These are phyloP conservation scores for Backusella psychrophila DNA, from an alignment of 192 early-diverging fungal species.

Conservation along the genomic window DNA sequence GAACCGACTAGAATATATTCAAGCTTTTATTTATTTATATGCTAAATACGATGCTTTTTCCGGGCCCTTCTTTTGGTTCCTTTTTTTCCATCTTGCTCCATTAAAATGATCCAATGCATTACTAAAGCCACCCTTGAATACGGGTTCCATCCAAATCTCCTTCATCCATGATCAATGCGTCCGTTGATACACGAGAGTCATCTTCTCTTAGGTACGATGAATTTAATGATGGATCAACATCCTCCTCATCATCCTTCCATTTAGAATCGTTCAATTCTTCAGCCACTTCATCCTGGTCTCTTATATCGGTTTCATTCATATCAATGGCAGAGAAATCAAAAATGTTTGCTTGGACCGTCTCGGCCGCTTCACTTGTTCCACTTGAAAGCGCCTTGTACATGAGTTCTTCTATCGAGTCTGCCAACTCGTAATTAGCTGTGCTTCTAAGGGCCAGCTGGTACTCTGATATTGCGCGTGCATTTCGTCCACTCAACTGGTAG, in stretches of 20 bases:
- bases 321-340: not conserved
- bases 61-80: not conserved
- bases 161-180: not conserved
- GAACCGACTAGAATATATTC: too few relatives aligned
- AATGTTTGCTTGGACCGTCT: not conserved
- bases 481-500: constrained; percentile 49
- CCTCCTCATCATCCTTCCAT: not conserved
- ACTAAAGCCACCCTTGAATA: not conserved
- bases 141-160: not conserved
- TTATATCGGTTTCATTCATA: not conserved
- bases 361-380: not conserved
- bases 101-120: too few relatives aligned
- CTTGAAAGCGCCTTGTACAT: not conserved
- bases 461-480: constrained; percentile 48
- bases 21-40: too few relatives aligned
- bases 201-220: not conserved
- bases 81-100: not conserved
- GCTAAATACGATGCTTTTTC: not conserved
- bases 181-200: not conserved
- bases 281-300: not conserved
- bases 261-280: not conserved
- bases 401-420: not conserved
- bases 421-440: not conserved
- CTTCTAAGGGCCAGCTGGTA: constrained; percentile 49
- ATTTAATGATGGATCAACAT: not conserved